Base-by-base conservation (phyloP, 2,329 filamentous ascomycete species). In the Verticillium nubilum region DNA sequence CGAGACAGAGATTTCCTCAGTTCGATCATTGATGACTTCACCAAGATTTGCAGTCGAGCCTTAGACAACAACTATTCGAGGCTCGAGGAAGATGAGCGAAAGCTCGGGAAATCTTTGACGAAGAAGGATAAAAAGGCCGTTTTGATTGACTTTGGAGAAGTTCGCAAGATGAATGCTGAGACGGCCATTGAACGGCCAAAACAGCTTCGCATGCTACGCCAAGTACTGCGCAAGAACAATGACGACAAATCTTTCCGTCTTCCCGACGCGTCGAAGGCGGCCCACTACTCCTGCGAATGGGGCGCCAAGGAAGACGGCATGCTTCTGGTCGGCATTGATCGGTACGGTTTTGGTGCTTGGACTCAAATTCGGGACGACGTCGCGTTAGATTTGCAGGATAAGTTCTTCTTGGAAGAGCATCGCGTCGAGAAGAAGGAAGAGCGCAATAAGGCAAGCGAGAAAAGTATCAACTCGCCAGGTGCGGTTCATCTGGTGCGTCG, bases 91-190 rank as follows among this genome's bases (percentile, higher is more conserved):
- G 91, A 92, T 68, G 92, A 97, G 67, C 91, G 95, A 73, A 86
- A 89, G 63, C 82, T 85, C 0, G 91, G 91, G 69, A 96, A 95
- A 71, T 83, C 87, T 2, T 76, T 96, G 58, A 96, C 94, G 0
- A 97, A 98, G 79, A 99, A 99, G 74, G 95, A 99, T 71, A 92
- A 92, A 74, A 99, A 99, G 75, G 95, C 95, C 0, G 91, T 99
- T 19, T 79, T 99, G 52, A 97, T 99, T 68, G 93, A 98, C 71
- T 97, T 93, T 74, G 88, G 90, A 53, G 92, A 93, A 59, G 89
- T 97, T 56, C 96, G 96, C 74, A 93, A 96, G 67, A 85, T 97
- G 68, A 99, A 99, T 70, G 95, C 95, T 0, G 92, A 97, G 74
- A 98, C 95, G 0, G 90, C 97, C 58, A 86, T 97, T 12, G 94